Evolutionary conservation across 225 moss, liverwort and hornwort genomes (phyloP).

Genomic region (Bryoerythrophyllum caledonicum): DNA sequence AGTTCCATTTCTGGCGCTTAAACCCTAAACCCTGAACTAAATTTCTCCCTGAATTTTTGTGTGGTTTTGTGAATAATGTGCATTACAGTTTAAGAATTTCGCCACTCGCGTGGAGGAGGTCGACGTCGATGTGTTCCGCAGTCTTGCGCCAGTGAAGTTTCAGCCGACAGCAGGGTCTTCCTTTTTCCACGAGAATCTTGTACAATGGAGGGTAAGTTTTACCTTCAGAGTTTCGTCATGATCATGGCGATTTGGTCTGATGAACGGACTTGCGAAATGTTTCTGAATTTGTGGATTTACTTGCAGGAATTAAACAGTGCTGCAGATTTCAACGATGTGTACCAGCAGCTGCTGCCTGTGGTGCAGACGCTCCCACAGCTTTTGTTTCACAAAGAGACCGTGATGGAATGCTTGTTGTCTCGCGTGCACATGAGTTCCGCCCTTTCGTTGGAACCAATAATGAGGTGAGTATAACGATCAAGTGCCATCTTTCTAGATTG

Average conservation of each 20-base stretch:
- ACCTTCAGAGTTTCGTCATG: not conserved
- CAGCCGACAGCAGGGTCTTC: slow-evolving; percentile 90
- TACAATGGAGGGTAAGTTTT: slow-evolving; percentile 87
- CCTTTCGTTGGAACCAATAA: slow-evolving; percentile 88
- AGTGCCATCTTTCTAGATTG: not conserved
- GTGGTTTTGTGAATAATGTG: not conserved
- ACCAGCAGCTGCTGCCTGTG: slow-evolving; percentile 76
- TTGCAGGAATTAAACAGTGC: slow-evolving; percentile 95
- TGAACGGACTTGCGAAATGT: not conserved
- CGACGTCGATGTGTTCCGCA: slow-evolving; percentile 95
- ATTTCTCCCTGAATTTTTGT: not conserved
- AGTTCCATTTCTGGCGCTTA: not conserved
- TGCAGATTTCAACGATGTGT: slow-evolving; percentile 92
- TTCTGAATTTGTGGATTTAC: not conserved
- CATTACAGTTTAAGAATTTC: slow-evolving; percentile 75
- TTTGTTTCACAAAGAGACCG: slow-evolving; percentile 74
- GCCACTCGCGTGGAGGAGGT: slow-evolving; percentile 93
- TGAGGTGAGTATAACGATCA: slow-evolving; percentile 52
- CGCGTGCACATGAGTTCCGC: slow-evolving; percentile 72
- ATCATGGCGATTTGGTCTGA: slow-evolving; percentile 7
- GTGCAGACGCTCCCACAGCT: slow-evolving; percentile 93
- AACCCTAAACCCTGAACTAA: slow-evolving; percentile 13
- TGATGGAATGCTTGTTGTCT: slow-evolving; percentile 73
- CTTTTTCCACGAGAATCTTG: slow-evolving; percentile 95
- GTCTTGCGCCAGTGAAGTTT: slow-evolving; percentile 89